Base-by-base conservation (phyloP, 768 basidiomycete species). In the Vararia minispora region DNA sequence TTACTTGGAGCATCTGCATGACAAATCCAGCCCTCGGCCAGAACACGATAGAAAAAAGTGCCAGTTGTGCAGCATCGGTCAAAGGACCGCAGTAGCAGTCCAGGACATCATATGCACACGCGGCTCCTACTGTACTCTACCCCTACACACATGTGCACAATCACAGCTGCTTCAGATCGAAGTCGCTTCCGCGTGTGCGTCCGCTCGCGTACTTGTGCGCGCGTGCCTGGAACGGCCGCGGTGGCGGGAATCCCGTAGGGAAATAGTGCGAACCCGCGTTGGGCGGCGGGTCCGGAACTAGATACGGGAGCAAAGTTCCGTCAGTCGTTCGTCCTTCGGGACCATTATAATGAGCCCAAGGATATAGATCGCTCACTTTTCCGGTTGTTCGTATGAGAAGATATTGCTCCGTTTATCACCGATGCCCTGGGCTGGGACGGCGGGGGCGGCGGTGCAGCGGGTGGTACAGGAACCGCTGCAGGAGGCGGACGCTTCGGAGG, bases 201-300 rank as follows among this genome's bases (percentile, higher is more conserved):
- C 82, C 80, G 52, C 76, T 77, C 10, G 57, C 60, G 53, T 91
- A 91, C 28, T 63, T 62, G 52, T 68, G 79, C 21, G 54, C 48
- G 23, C 54, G 61, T 5, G 56, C 51, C 25, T 55, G 54, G 55
- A 87, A 89, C 20, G 65, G 63, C 28, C 84, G 72, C 4, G 87
- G 87, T 11, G 76, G 75, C 1, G 87, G 87, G 53, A 89, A 87
- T 35, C 78, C 83, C 11, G 64, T 60, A 6, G 83, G 84, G 53
- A 87, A 90, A 12, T 66, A 76, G 51, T 85, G 79, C 17, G 66
- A 56, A 7, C 84, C 84, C 28, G 69, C 71, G 39, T 66, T 73
- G 2, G 84, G 72, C 18, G 75, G 75, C 5, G 74, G 74, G 4
- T 70, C 62, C 16, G 74, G 69, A 32, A 72, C 72, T 74, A 40